phyloP scores from a whole-genome alignment of 2,329 filamentous ascomycete genomes.

The Triangularia setosa region DNA sequence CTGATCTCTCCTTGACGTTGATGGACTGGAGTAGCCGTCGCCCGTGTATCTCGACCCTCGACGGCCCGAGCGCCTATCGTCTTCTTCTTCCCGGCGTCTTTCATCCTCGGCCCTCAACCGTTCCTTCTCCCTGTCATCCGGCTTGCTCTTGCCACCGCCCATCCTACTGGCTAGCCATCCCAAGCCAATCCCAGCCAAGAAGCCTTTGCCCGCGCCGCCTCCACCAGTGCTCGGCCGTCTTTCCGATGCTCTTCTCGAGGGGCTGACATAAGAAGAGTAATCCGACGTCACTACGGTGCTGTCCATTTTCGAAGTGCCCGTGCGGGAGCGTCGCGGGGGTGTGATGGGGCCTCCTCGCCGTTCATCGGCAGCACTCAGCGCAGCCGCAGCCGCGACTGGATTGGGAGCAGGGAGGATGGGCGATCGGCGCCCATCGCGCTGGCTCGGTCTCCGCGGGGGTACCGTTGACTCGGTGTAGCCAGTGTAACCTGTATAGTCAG shows the following conservation, averaged over 20 bases:
- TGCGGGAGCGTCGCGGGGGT: slow-evolving; percentile 43
- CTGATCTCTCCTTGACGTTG: slow-evolving; percentile 37
- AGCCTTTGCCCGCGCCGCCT: slow-evolving; percentile 49
- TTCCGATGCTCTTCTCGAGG: slow-evolving; percentile 53
- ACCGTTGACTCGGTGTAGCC: slow-evolving; percentile 33
- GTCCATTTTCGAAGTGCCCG: slow-evolving; percentile 41
- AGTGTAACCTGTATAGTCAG: background rate
- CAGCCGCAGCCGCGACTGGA: slow-evolving; percentile 42
- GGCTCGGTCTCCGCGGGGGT: slow-evolving; percentile 29
- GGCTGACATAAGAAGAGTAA: slow-evolving; percentile 59
- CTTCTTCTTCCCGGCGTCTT: slow-evolving; percentile 47
- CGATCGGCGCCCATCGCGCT: slow-evolving; percentile 32
- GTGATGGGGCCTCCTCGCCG: slow-evolving; percentile 39
- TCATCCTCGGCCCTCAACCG: slow-evolving; percentile 32
- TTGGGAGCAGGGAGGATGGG: slow-evolving; percentile 47
- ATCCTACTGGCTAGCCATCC: slow-evolving; percentile 63
- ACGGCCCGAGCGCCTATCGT: slow-evolving; percentile 54
- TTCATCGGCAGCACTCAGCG: slow-evolving; percentile 44
- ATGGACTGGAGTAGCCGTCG: slow-evolving; percentile 57
- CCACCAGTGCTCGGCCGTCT: slow-evolving; percentile 41
- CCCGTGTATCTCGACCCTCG: slow-evolving; percentile 64
- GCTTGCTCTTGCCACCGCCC: slow-evolving; percentile 50
- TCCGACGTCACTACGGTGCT: slow-evolving; percentile 50
- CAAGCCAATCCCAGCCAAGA: slow-evolving; percentile 59
- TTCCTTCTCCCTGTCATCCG: slow-evolving; percentile 51